Conservation (phyloP, 352 stramenopile genomes). For the Elongisporangium anandrum region DNA sequence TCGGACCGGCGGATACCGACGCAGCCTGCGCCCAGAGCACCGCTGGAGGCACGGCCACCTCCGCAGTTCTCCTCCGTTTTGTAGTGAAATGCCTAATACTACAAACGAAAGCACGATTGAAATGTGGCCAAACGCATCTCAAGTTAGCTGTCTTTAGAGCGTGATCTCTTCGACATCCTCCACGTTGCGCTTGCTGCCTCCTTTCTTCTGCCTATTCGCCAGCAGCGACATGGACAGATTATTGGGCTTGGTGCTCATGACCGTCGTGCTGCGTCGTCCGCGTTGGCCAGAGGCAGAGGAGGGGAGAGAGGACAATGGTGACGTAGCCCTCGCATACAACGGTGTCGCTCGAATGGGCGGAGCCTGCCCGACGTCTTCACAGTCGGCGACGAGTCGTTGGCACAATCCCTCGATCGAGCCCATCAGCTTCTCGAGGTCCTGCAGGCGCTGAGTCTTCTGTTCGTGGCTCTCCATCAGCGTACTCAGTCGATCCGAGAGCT, state of each 20-base stretch:
- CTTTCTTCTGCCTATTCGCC: constrained; percentile 26
- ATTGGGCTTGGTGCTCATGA: constrained; percentile 6
- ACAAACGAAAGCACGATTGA: not conserved
- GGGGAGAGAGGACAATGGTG: constrained; percentile 6
- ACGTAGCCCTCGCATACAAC: not conserved
- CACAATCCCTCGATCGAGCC: constrained; percentile 64
- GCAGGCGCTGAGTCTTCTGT: constrained; percentile 50
- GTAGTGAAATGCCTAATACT: constrained; percentile 4
- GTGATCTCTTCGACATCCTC: constrained; percentile 50
- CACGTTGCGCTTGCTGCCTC: not conserved
- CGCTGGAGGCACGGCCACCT: not conserved
- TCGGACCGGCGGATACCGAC: constrained; percentile 13
- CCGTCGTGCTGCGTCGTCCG: constrained; percentile 6
- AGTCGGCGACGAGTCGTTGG: constrained; percentile 52
- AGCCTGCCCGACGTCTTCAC: constrained; percentile 10
- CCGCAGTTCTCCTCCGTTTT: constrained; percentile 9
- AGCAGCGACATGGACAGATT: constrained; percentile 29
- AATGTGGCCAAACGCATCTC: not conserved
- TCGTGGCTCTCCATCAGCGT: constrained; percentile 49
- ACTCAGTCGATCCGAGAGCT: constrained; percentile 37
- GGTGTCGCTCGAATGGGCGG: not conserved
- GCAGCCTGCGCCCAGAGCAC: not conserved
- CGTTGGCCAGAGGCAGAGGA: constrained; percentile 3
- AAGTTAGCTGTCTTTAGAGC: constrained; percentile 13
- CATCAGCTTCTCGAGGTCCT: constrained; percentile 55